A percentile compares a stretch with the other conserved stretches of the same genome.
Evolutionary conservation across 805 yeast genomes (phyloP).

Genomic region (Candida succiphila): DNA sequence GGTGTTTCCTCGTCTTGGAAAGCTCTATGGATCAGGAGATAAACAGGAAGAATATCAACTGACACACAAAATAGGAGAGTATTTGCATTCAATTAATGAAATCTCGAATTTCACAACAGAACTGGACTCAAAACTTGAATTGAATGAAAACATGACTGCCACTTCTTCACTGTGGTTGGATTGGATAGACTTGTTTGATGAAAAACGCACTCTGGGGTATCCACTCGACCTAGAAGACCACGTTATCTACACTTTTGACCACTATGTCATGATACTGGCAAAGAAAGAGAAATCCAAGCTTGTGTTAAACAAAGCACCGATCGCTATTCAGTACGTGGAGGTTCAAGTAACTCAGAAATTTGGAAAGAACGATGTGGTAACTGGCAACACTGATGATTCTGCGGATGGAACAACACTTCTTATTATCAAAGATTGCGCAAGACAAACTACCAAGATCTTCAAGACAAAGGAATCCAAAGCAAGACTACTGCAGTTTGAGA

Average conservation of each 20-base stretch:
- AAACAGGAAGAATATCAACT: constrained; percentile 6
- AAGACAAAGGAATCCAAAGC: not conserved
- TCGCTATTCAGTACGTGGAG: constrained; percentile 18
- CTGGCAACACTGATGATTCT: not conserved
- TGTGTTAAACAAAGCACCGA: constrained; percentile 14
- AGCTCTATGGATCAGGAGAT: constrained; percentile 12
- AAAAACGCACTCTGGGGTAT: constrained; percentile 14
- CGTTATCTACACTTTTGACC: constrained; percentile 29
- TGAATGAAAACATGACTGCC: constrained; percentile 20
- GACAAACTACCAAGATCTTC: constrained; percentile 6
- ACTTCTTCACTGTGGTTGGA: constrained; percentile 18
- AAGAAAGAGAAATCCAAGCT: constrained; percentile 11
- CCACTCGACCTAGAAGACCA: constrained; percentile 20
- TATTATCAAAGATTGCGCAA: constrained; percentile 15
- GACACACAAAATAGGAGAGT: constrained; percentile 10
- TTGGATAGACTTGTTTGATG: constrained; percentile 21
- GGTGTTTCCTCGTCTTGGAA: constrained; percentile 13
- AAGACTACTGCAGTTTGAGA: constrained; percentile 7
- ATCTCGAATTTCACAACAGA: constrained; percentile 21
- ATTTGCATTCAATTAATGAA: constrained; percentile 13
- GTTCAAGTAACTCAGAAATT: constrained; percentile 2
- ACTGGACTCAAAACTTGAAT: constrained; percentile 18
- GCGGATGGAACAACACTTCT: constrained; percentile 11
- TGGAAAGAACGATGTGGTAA: too few species aligned
- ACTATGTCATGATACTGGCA: constrained; percentile 16